phyloP scores from a whole-genome alignment of 2,329 filamentous ascomycete species.

The Phialophora verrucosa region DNA sequence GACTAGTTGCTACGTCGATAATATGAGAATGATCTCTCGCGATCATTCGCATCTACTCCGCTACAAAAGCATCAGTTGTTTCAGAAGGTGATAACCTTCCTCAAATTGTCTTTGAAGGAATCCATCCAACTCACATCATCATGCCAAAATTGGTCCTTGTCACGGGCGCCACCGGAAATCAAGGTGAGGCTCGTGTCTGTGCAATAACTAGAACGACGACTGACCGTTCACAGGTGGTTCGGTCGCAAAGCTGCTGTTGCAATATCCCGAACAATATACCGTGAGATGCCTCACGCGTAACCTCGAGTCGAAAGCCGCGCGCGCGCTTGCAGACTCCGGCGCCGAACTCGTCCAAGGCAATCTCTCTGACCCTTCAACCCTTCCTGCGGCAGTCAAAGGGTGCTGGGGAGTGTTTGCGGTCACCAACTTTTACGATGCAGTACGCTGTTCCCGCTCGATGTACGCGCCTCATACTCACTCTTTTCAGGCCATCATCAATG shows the following conservation, averaged over 20 bases:
- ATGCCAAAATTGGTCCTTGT: constrained; percentile 10
- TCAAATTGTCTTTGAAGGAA: not conserved
- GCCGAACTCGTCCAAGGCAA: constrained; percentile 41
- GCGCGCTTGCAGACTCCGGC: constrained; percentile 36
- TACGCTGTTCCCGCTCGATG: not conserved
- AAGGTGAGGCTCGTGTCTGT: constrained; percentile 3
- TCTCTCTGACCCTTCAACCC: constrained; percentile 30
- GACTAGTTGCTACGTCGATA: not conserved
- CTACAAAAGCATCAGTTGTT: not conserved
- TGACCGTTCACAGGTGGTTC: constrained; percentile 36
- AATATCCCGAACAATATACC: constrained; percentile 37
- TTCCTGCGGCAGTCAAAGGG: constrained; percentile 22
- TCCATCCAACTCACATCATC: not conserved
- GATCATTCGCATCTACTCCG: too few species aligned
- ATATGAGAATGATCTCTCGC: not conserved
- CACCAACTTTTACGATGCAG: constrained; percentile 21
- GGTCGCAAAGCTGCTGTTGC: constrained; percentile 40
- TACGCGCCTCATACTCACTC: not conserved
- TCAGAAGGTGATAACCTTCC: not conserved
- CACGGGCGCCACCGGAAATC: constrained; percentile 8
- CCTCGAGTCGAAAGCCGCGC: constrained; percentile 33
- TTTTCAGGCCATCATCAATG: constrained; percentile 14
- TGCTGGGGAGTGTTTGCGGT: constrained; percentile 26
- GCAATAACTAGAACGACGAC: not conserved
- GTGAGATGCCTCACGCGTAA: constrained; percentile 41